Percentiles rank a stretch among this genome's conserved stretches.
Conservation (phyloP, 176 grass and related monocot genomes). For the Aegilops tauschii region DNA sequence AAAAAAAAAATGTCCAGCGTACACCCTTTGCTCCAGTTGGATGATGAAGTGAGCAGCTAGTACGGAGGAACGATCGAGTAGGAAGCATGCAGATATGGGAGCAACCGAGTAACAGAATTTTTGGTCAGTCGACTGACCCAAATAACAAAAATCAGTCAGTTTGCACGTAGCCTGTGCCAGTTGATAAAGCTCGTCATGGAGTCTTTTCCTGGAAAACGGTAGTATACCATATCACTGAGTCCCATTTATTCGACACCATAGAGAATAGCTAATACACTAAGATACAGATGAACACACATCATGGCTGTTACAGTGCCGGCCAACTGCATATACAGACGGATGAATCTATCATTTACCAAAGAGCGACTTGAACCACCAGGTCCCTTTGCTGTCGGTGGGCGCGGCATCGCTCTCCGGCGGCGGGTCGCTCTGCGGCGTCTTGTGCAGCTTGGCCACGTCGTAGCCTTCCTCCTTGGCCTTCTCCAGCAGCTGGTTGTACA, state of each 20-base stretch:
- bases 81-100: too few species aligned
- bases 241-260: background rate
- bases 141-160: too few species aligned
- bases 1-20: too few species aligned
- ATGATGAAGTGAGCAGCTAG: too few species aligned
- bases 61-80: too few species aligned
- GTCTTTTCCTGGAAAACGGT: background rate
- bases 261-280: background rate
- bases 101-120: too few species aligned
- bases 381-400: constrained; percentile 49
- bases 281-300: background rate
- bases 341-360: constrained; percentile 59
- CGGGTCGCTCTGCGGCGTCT: constrained; percentile 61
- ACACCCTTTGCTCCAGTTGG: too few species aligned
- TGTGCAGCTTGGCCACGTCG: constrained; percentile 49
- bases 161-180: too few species aligned
- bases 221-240: background rate
- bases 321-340: background rate
- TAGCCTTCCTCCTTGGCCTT: constrained; percentile 47
- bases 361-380: constrained; percentile 70
- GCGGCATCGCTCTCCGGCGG: constrained; percentile 49
- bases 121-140: too few species aligned
- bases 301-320: background rate
- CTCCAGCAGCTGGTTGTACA: constrained; percentile 69
- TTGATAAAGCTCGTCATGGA: background rate